A percentile compares a stretch with the other conserved stretches of the same genome.
These are phyloP conservation scores for Rutstroemia sp. DNA, from an alignment of 2,329 filamentous ascomycete species.

Conservation along the genomic window DNA sequence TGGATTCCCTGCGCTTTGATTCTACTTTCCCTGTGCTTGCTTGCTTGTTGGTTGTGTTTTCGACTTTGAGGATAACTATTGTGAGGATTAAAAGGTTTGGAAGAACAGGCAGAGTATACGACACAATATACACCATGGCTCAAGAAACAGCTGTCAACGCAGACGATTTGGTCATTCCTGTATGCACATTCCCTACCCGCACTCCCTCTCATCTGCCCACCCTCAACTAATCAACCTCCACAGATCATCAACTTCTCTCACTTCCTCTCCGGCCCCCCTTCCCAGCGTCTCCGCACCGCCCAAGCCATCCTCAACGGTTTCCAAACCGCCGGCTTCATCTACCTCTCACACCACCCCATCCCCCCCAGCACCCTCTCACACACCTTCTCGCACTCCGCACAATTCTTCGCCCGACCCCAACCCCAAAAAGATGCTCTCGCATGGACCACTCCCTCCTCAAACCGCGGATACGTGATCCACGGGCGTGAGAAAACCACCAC, in stretches of 20 bases:
- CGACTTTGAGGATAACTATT: no score
- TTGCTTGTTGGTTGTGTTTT: no score
- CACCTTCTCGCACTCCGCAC: slow-evolving; percentile 60
- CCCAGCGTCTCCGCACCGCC: slow-evolving; percentile 58
- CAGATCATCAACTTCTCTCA: slow-evolving; percentile 73
- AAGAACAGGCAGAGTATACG: no score
- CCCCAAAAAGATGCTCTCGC: slow-evolving; percentile 56
- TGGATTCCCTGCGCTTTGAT: no score
- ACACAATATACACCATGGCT: no score
- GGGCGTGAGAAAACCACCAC: slow-evolving; percentile 24
- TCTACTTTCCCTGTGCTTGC: no score
- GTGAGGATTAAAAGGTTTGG: no score
- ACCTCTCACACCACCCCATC: slow-evolving; percentile 75
- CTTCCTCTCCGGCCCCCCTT: slow-evolving; percentile 57
- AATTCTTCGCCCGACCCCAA: slow-evolving; percentile 56
- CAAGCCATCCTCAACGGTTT: slow-evolving; percentile 71
- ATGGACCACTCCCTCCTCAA: slow-evolving; percentile 67
- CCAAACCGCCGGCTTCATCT: slow-evolving; percentile 81
- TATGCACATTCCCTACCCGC: background rate
- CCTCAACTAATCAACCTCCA: background rate
- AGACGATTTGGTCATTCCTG: background rate
- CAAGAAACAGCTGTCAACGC: no score
- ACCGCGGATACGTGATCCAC: slow-evolving; percentile 61
- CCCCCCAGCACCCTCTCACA: slow-evolving; percentile 47
- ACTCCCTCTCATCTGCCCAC: background rate